Evolutionary conservation across 2,329 filamentous ascomycete genomes (phyloP).

Genomic region (Microthyrium microscopicum): DNA sequence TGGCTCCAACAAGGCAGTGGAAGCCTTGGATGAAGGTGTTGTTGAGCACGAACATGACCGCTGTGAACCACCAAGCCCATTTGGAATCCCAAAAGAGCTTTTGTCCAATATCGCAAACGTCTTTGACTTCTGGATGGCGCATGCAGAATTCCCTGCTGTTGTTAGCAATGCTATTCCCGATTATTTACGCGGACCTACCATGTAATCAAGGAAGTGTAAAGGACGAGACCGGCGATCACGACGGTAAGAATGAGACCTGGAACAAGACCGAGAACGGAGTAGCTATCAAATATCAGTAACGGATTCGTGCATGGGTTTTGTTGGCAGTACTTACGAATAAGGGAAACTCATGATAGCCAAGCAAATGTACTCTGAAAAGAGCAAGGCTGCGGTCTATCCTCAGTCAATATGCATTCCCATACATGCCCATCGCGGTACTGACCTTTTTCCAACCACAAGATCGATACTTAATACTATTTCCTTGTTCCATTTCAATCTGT

Average conservation of each 20-base stretch:
- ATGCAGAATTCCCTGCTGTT: constrained; percentile 69
- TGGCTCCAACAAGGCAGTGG: constrained; percentile 68
- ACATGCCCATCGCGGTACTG: constrained; percentile 10
- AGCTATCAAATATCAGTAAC: no score
- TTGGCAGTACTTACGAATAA: no score
- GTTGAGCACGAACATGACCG: constrained; percentile 82
- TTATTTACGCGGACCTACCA: constrained; percentile 30
- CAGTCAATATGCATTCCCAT: neutral
- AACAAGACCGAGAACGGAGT: constrained; percentile 71
- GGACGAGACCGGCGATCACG: constrained; percentile 58
- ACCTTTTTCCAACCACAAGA: constrained; percentile 90
- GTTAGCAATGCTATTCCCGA: constrained; percentile 7
- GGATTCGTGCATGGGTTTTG: no score
- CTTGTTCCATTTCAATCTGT: constrained; percentile 63
- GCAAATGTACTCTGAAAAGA: constrained; percentile 94
- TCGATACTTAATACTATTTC: constrained; percentile 72
- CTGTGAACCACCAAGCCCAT: constrained; percentile 52
- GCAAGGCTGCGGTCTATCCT: constrained; percentile 58
- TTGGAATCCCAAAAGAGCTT: constrained; percentile 78
- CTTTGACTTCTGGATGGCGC: constrained; percentile 75
- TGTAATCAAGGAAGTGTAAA: constrained; percentile 62
- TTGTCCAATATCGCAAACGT: constrained; percentile 91
- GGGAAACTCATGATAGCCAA: constrained; percentile 90
- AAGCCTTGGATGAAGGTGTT: constrained; percentile 82
- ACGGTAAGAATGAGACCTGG: constrained; percentile 73